phyloP scores from a whole-genome alignment of 2,329 filamentous ascomycete species.

The Fusarium acutatum region DNA sequence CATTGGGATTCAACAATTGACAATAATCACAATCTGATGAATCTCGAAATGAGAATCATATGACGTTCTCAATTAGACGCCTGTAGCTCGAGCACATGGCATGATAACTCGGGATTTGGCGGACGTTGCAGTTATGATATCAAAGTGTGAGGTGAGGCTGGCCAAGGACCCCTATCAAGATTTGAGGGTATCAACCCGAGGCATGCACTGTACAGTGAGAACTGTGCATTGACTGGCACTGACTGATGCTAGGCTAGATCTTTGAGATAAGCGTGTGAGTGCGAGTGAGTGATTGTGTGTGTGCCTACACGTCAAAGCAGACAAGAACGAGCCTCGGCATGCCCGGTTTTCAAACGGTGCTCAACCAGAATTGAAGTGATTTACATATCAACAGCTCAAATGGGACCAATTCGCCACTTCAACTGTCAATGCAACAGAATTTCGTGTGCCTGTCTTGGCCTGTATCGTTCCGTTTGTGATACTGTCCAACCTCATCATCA shows the following conservation, averaged over 20 bases:
- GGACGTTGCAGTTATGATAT: constrained; percentile 7
- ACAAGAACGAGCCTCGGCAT: constrained; percentile 15
- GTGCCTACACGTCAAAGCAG: background rate
- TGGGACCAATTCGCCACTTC: constrained; percentile 24
- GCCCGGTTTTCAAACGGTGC: constrained; percentile 14
- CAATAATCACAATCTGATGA: background rate
- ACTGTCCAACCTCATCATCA: background rate
- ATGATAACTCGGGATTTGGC: constrained; percentile 23
- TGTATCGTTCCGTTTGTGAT: background rate
- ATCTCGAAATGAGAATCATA: background rate
- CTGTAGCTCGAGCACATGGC: background rate
- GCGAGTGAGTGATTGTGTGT: background rate
- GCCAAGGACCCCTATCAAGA: background rate
- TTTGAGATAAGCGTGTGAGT: constrained; percentile 26
- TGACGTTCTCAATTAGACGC: background rate
- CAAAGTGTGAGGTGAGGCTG: background rate
- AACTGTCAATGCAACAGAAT: background rate
- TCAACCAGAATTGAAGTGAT: constrained; percentile 12
- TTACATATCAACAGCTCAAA: constrained; percentile 16
- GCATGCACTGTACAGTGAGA: background rate
- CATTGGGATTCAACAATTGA: constrained; percentile 19
- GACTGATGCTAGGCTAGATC: constrained; percentile 15
- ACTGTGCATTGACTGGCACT: background rate
- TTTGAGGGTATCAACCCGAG: constrained; percentile 1
- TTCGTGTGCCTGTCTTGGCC: background rate